Conservation (phyloP, 208 protist species). For the Leishmania amazonensis region DNA sequence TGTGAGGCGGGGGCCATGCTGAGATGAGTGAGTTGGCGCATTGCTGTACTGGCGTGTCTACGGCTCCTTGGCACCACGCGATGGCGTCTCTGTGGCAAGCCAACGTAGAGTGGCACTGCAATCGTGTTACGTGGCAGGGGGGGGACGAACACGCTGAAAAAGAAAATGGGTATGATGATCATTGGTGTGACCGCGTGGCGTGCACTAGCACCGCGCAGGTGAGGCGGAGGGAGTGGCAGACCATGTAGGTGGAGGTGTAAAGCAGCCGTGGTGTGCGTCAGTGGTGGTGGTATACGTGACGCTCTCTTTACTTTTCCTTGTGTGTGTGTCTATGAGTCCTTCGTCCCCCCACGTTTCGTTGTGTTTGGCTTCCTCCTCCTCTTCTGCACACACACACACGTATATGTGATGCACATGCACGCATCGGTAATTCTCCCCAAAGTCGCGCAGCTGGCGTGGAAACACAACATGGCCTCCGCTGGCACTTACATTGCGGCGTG, state of each 20-base stretch:
- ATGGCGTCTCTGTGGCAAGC: background rate
- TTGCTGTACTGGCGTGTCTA: background rate
- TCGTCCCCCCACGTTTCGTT: background rate
- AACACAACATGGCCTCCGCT: constrained; percentile 17
- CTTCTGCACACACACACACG: background rate
- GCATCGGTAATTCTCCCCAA: background rate
- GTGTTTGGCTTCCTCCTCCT: background rate
- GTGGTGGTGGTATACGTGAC: background rate
- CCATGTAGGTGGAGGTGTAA: background rate
- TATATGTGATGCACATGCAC: background rate
- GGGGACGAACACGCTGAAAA: background rate
- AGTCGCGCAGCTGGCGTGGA: background rate
- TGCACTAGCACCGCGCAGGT: background rate
- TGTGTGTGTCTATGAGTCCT: too few relatives aligned
- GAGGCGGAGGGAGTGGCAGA: background rate
- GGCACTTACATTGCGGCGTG: constrained; percentile 34
- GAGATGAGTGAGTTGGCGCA: background rate
- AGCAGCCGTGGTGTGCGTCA: background rate
- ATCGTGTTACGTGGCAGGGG: background rate
- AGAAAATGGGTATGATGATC: background rate
- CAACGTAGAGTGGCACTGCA: background rate
- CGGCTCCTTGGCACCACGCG: background rate
- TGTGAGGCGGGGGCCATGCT: background rate
- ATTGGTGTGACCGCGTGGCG: background rate
- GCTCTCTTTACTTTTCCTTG: background rate